Evolutionary conservation across 1,139 yeast species (phyloP), one percentile per base, ranked within the genome.

Genomic region (Arxiozyma bovina): DNA sequence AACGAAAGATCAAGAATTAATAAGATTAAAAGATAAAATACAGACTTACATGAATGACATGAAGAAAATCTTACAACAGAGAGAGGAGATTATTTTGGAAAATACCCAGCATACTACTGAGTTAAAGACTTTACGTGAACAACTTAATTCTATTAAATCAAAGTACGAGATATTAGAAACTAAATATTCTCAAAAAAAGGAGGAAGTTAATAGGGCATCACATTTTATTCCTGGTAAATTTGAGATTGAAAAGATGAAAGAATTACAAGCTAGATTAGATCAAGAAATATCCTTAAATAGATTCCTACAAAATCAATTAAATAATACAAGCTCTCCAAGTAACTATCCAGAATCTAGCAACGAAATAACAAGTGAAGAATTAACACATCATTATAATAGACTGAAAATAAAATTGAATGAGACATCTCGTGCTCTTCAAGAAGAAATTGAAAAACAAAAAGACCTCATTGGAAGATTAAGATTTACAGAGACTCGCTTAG

Each of bases 391-490:
- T 45, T 80, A 75, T 63, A 77, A 80, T 11, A 72, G 70, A 48
- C 70, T 82, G 63, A 81, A 79, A 58, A 66, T 80, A 23, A 78
- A 78, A 58, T 66, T 82, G 45, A 79, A 80, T 57, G 85, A 81
- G 56, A 76, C 74, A 45, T 74, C 76, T 55, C 83, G 83, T 8
- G 66, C 71, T 6, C 64, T 81, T 50, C 74, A 82, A 48, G 77
- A 74, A 50, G 83, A 81, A 58, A 73, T 74, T 52, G 78, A 80
- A 51, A 85, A 81, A 58, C 81, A 80, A 58, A 64, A 63, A 47
- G 78, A 79, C 59, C 66, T 84, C 46, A 69, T 73, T n/a, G 83
- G 84, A 52, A 88, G 85, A 57, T 62, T 84, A 53, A 74, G 77
- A 41, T 71, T 83, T 60, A 68, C 85, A 15, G 85, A 82, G 60